Base-by-base conservation (phyloP, 2,329 filamentous ascomycete genomes). In the Magnaporthiopsis rhizophila region DNA sequence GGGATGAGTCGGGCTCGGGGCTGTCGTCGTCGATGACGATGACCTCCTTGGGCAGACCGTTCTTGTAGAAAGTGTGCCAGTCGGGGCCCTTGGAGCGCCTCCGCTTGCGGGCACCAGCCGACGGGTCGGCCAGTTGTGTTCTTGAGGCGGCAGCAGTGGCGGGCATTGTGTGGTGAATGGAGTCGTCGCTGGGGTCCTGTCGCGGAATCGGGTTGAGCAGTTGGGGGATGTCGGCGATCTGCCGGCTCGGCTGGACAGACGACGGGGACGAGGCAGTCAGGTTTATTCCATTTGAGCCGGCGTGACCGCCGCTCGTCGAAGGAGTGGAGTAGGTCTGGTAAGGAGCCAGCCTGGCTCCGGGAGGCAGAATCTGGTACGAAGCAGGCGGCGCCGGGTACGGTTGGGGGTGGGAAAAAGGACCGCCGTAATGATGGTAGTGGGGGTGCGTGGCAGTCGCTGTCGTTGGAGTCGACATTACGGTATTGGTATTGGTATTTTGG, bases 41-140 rank as follows among this genome's bases (percentile, higher is more conserved):
- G 72, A 95, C 87, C 78, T 95, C 91, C 73, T 91, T 89, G 30
- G 91, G 91, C 32, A 92, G 78, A 4, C 91, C 91, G 74, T 94
- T 93, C 73, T 89, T 89, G 75, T 93, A 94, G 73, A 93, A 95
- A 68, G 83, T 86, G 65, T 84, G 81, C 91, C 91, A 95, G 76
- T 95, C 88, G 62, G 90, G 89, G 69, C 86, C 82, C 74, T 83
- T 83, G 67, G 82, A 85, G 66, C 83, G 82, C 68, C 83, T 80
- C 68, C 83, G 80, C 73, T 86, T 86, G 68, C 80, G 72, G 45
- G 70, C 67, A 68, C 64, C 71, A 74, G 59, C 74, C 70, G 60
- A 75, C 74, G 34, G 67, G 59, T 74, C 69, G 63, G 73, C 50
- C 7, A 50, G 34, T 45, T 63, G 34, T 7, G 57, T 38, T 63